phyloP scores from a whole-genome alignment of 371 early-diverging fungal species.

The Mortierella sp. region DNA sequence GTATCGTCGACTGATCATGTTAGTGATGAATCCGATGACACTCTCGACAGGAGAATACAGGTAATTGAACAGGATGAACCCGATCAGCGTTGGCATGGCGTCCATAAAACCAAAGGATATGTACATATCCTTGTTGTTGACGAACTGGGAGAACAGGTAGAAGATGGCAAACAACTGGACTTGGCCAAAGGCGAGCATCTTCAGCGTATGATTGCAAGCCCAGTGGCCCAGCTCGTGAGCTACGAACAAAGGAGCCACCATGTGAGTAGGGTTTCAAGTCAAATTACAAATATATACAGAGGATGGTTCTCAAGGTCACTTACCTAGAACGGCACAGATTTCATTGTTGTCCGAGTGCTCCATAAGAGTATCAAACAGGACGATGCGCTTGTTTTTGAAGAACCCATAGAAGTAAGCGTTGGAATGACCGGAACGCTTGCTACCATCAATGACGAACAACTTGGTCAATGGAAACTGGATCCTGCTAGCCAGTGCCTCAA shows the following conservation, averaged over 20 bases:
- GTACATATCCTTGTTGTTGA: constrained; percentile 79
- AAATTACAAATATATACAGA: neutral
- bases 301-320: neutral
- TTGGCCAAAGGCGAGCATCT: constrained; percentile 78
- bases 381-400: constrained; percentile 97
- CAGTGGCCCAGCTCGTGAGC: constrained; percentile 99
- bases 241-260: constrained; percentile 35
- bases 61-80: constrained; percentile 88
- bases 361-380: constrained; percentile 95
- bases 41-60: constrained; percentile 84
- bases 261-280: neutral
- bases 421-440: constrained; percentile 92
- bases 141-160: constrained; percentile 84
- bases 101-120: constrained; percentile 83
- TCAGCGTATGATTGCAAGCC: constrained; percentile 88
- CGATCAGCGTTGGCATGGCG: constrained; percentile 82
- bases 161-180: constrained; percentile 84
- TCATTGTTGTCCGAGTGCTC: constrained; percentile 88
- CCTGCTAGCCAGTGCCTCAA: constrained; percentile 87
- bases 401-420: constrained; percentile 99
- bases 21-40: constrained; percentile 79
- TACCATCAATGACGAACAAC: constrained; percentile 96
- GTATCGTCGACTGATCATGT: constrained; percentile 85
- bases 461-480: constrained; percentile 95
- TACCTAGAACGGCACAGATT: constrained; percentile 93